phyloP scores from a whole-genome alignment of 768 basidiomycete genomes.

The Tephrocybe rancida region DNA sequence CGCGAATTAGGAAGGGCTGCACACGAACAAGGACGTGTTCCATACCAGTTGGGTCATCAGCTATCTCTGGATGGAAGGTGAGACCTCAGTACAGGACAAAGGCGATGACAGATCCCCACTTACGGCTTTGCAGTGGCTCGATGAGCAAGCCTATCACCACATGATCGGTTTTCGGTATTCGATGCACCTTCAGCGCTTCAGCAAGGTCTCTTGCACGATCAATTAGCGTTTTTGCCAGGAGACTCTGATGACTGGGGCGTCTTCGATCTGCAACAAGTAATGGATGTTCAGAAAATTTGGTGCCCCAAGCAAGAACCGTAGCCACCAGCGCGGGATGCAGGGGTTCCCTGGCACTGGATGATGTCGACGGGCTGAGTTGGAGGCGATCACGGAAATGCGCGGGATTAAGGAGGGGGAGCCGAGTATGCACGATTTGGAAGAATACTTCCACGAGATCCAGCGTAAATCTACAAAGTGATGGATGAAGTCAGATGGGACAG shows the following conservation, averaged over 20 bases:
- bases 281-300: conserved; percentile 92
- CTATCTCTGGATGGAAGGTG: conserved; percentile 54
- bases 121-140: conserved; percentile 86
- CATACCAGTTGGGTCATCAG: conserved; percentile 71
- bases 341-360: conserved; percentile 40
- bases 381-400: conserved; percentile 77
- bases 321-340: conserved; percentile 80
- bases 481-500: conserved; percentile 17
- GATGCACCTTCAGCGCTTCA: conserved; percentile 85
- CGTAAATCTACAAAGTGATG: conserved; percentile 64
- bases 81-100: conserved; percentile 11
- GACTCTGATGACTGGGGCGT: conserved; percentile 70
- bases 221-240: conserved; percentile 76
- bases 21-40: conserved; percentile 10
- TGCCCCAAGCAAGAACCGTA: conserved; percentile 88
- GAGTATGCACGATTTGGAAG: conserved; percentile 90
- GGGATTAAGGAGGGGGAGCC: conserved; percentile 86
- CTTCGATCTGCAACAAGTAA: conserved; percentile 78
- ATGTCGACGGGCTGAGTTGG: conserved; percentile 39
- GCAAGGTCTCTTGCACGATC: conserved; percentile 84
- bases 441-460: conserved; percentile 94
- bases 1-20: not conserved
- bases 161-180: conserved; percentile 77
- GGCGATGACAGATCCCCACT: conserved; percentile 37
- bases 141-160: conserved; percentile 81